Percentiles rank a stretch among this genome's conserved stretches.
phyloP scores from a whole-genome alignment of 495 filamentous ascomycete genomes.

The Aspergillus hancockii region DNA sequence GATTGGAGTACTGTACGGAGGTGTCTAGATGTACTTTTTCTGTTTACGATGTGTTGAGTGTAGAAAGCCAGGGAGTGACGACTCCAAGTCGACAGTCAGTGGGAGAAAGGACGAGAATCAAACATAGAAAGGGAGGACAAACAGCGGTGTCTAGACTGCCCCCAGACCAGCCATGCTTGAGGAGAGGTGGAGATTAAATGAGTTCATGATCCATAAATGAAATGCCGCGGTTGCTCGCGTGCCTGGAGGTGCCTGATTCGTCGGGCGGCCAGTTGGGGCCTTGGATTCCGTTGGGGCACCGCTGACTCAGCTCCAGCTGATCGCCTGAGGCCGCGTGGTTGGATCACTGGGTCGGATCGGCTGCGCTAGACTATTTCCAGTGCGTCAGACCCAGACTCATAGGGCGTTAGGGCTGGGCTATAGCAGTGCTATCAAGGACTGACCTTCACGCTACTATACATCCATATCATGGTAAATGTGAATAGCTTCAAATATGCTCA shows the following conservation, averaged over 20 bases:
- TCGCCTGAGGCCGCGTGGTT: not conserved
- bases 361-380: not conserved
- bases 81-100: too few relatives aligned
- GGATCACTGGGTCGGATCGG: not conserved
- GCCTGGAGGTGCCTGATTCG: conserved; percentile 21
- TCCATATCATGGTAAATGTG: too few relatives aligned
- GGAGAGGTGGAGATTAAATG: not conserved
- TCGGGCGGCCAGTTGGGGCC: conserved; percentile 13
- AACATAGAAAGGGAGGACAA: conserved; percentile 2
- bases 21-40: not conserved
- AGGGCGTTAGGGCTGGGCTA: not conserved
- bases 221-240: conserved; percentile 21
- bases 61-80: too few relatives aligned
- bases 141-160: conserved; percentile 6
- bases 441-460: too few relatives aligned
- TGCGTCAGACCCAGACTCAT: not conserved
- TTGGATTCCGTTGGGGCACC: conserved; percentile 13
- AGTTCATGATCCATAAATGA: not conserved
- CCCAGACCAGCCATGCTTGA: conserved; percentile 8
- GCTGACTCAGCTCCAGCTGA: not conserved
- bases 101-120: conserved; percentile 1
- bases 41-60: too few relatives aligned
- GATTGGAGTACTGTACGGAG: not conserved
- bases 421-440: not conserved
- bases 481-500: too few relatives aligned